These are phyloP conservation scores for Notholithocarpus densiflorus DNA, from an alignment of 306 rosid species.

Conservation along the genomic window DNA sequence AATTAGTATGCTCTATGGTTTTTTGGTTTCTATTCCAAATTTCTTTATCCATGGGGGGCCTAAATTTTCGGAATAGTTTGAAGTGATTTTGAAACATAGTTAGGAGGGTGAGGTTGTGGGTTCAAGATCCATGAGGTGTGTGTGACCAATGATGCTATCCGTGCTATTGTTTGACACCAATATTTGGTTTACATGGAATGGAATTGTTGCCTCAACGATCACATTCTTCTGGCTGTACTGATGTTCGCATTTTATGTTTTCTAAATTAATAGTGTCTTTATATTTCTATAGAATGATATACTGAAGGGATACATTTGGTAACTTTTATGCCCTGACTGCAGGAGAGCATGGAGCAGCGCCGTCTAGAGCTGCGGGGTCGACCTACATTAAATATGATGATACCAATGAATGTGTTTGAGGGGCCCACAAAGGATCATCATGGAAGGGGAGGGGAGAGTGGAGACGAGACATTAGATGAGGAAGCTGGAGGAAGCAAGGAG, in stretches of 20 bases:
- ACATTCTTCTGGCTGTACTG: background rate
- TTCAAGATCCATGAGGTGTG: background rate
- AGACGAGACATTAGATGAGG: constrained; percentile 79
- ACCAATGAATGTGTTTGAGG: constrained; percentile 94
- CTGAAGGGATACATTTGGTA: constrained; percentile 10
- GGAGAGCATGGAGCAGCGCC: constrained; percentile 98
- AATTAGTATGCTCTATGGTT: background rate
- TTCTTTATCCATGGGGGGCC: background rate
- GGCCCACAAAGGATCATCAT: constrained; percentile 83
- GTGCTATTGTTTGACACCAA: background rate
- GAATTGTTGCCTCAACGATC: background rate
- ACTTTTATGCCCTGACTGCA: constrained; percentile 30
- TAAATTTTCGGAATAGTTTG: background rate
- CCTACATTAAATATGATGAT: constrained; percentile 93
- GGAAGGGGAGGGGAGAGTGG: constrained; percentile 91
- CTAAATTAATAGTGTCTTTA: background rate
- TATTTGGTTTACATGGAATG: background rate
- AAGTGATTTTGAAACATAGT: background rate
- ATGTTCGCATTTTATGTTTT: background rate
- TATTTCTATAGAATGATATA: background rate
- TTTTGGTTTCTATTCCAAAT: background rate
- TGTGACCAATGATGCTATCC: background rate
- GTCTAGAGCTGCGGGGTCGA: constrained; percentile 85
- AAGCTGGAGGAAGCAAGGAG: constrained; percentile 70
- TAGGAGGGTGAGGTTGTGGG: background rate